phyloP scores from a whole-genome alignment of 495 filamentous ascomycete species.

The Pyronema omphalodes region DNA sequence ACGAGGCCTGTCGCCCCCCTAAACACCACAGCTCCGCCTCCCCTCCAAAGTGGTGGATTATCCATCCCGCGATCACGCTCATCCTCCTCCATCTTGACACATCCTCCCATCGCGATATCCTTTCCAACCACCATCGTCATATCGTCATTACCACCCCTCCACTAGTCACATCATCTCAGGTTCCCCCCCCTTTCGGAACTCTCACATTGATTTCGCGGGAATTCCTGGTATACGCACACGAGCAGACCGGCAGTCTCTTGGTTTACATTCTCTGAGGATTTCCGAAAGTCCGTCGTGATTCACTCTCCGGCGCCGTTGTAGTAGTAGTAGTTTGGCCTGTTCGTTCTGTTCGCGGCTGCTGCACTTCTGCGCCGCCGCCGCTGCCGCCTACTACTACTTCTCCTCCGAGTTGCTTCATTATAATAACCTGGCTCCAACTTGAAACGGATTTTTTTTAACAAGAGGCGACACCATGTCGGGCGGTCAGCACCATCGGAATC shows the following conservation, averaged over 20 bases:
- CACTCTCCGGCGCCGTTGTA: not conserved
- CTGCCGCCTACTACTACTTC: not conserved
- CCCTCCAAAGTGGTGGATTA: not conserved
- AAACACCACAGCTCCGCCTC: not conserved
- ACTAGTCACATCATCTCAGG: not conserved
- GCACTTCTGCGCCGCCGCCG: not conserved
- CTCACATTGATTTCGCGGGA: not conserved
- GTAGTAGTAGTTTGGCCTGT: not conserved
- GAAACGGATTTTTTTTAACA: slow-evolving; percentile 2
- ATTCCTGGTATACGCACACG: not conserved
- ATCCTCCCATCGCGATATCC: not conserved
- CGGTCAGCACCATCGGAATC: slow-evolving; percentile 23
- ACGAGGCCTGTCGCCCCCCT: not conserved
- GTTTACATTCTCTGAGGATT: not conserved
- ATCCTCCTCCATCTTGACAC: not conserved
- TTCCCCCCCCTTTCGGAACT: not conserved
- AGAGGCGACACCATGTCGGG: slow-evolving; percentile 22
- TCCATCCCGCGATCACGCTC: not conserved
- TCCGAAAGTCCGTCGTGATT: not conserved
- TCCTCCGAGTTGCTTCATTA: not conserved
- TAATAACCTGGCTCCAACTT: not conserved
- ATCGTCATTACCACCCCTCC: not conserved
- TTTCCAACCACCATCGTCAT: not conserved
- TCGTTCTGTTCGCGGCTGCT: not conserved
- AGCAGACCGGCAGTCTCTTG: not conserved